Evolutionary conservation across 1,139 yeast species (phyloP).

Genomic region (Blastobotrys apis): DNA sequence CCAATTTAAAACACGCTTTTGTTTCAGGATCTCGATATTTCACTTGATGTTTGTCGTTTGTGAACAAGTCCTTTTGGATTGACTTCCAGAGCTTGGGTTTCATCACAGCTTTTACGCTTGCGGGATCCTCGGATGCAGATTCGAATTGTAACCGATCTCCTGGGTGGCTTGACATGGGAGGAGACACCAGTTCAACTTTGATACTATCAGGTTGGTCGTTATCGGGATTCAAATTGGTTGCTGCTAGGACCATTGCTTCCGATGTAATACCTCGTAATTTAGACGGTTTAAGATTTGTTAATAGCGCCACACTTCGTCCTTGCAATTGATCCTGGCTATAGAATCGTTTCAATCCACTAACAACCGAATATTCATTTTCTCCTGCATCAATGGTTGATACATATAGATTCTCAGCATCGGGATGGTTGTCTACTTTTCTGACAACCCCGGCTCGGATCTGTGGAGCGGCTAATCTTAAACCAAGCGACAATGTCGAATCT

Average conservation of each 20-base stretch:
- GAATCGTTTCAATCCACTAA: constrained; percentile 55
- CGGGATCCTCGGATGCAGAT: constrained; percentile 13
- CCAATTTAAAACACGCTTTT: constrained; percentile 3
- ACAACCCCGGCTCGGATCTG: constrained; percentile 45
- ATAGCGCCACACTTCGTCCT: constrained; percentile 47
- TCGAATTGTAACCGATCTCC: constrained; percentile 33
- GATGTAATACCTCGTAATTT: constrained; percentile 60
- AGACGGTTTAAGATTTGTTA: constrained; percentile 61
- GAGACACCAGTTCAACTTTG: constrained; percentile 39
- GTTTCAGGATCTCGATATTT: constrained; percentile 12
- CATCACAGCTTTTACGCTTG: constrained; percentile 8
- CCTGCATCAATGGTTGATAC: constrained; percentile 46
- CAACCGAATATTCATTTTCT: constrained; percentile 35
- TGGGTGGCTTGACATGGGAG: constrained; percentile 34
- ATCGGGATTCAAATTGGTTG: constrained; percentile 29
- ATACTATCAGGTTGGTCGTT: constrained; percentile 4
- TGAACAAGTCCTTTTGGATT: constrained; percentile 17
- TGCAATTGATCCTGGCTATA: constrained; percentile 47
- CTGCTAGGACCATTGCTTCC: constrained; percentile 58
- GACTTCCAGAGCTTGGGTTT: constrained; percentile 23
- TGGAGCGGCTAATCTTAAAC: constrained; percentile 10
- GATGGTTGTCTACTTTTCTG: constrained; percentile 43
- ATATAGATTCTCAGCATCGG: constrained; percentile 51
- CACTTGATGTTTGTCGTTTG: constrained; percentile 16
- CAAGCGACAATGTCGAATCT: neutral